Conservation (phyloP, 140 eudicot genomes). For the Senecio squalidus region DNA sequence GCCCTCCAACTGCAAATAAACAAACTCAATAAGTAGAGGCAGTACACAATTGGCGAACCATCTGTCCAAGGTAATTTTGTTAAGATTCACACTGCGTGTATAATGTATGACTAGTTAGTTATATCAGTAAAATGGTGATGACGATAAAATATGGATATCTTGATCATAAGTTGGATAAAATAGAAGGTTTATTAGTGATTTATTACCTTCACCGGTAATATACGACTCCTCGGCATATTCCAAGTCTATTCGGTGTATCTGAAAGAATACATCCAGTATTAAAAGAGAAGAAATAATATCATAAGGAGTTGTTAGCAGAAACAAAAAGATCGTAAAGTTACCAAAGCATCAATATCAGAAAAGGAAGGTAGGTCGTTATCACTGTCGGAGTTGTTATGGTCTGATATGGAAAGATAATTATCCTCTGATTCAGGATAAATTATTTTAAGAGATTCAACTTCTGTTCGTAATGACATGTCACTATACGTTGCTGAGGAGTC, state of each 20-base stretch:
- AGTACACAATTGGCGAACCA: background rate
- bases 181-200: background rate
- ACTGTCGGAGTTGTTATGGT: background rate
- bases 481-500: slow-evolving; percentile 24
- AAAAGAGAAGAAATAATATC: background rate
- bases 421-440: slow-evolving; percentile 39
- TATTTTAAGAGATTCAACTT: slow-evolving; percentile 32
- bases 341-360: background rate
- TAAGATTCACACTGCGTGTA: too few species aligned
- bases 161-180: background rate
- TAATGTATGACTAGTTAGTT: background rate
- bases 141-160: background rate
- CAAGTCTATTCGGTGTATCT: background rate
- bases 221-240: background rate
- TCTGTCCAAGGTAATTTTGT: background rate
- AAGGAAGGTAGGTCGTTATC: background rate
- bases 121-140: background rate
- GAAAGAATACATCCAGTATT: background rate
- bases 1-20: slow-evolving; percentile 32
- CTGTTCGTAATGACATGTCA: slow-evolving; percentile 33
- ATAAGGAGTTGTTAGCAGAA: background rate
- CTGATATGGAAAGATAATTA: slow-evolving; percentile 8
- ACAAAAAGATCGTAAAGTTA: background rate
- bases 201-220: background rate
- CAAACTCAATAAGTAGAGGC: background rate